Evolutionary conservation across 495 filamentous ascomycete species (phyloP), one percentile per base, ranked within the genome.

Genomic region (Aspergillus olivimuriae): DNA sequence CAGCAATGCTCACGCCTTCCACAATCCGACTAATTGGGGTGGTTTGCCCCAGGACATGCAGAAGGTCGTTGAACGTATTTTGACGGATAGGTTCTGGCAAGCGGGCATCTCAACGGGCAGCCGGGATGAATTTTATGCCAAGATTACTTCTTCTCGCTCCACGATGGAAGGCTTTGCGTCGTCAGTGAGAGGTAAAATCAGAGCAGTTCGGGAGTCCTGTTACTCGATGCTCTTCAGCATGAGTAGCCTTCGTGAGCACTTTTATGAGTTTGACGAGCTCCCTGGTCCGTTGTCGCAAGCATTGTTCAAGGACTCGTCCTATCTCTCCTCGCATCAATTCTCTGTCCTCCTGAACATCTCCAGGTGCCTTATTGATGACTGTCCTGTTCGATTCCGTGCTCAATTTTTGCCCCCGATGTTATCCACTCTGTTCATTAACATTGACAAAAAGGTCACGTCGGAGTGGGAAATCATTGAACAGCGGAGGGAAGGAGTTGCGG

Each of bases 31-130:
- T 16, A 92, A 88, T 52, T 99, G 92, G 92, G 74, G 72, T 16
- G 73, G 77, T 32, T 65, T 95, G n/a, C 81, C 89, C 9, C 65
- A 70, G 26, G 87, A 95, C 31, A 84, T 91, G 75, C 82, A 76
- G 44, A 67, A 72, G 9, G 79, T 95, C 12, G 82, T 95, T 21
- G 78, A 78, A 23, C 80, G 86, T 4, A 87, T 96, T 35, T 68
- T 99, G 14, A 94, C 89, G 1, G 92, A 99, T 66, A 84, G 92
- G 18, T 97, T 99, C 57, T 99, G 92, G 92, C 92, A 99, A 75
- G 86, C 91, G 12, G 92, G 92, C 12, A 99, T 99, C 31, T 96
- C 92, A 0, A 85, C 77, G 49, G 92, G 94, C 19, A 96, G 85
- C 51, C 84, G 89, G 52, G 92, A 97, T 40, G 89, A 95, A 24